A percentile compares a stretch with the other conserved stretches of the same genome.
phyloP scores from a whole-genome alignment of 441 rosid genomes.

The Gossypium schwendimanii region DNA sequence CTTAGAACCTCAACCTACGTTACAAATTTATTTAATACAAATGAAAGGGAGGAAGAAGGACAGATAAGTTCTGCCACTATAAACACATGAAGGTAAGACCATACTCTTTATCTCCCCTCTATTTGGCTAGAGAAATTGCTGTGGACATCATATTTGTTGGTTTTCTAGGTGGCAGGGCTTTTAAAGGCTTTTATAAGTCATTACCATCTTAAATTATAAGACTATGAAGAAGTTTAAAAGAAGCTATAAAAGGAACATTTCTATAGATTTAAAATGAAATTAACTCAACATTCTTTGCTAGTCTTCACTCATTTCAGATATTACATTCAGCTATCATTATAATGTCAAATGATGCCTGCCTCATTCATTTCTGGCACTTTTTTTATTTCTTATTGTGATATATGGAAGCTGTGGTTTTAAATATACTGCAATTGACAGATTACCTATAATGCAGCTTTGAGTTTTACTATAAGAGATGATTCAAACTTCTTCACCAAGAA shows the following conservation, averaged over 20 bases:
- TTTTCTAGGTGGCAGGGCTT: neutral
- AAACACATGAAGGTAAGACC: neutral
- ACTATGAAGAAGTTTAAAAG: neutral
- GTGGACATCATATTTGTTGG: neutral
- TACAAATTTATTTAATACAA: neutral
- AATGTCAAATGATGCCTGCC: neutral
- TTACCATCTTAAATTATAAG: neutral
- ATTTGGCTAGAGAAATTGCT: neutral
- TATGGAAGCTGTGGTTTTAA: neutral
- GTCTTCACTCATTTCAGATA: neutral
- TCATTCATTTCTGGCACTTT: neutral
- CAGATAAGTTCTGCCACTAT: neutral
- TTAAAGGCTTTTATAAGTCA: neutral
- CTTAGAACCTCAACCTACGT: conserved; percentile 67
- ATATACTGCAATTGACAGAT: neutral
- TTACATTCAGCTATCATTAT: neutral
- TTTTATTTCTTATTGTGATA: neutral
- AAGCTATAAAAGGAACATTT: neutral
- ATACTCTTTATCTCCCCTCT: neutral
- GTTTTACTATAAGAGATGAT: too few species aligned
- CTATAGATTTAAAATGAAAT: neutral
- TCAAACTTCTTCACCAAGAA: too few species aligned
- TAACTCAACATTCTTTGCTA: neutral
- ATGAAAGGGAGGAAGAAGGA: neutral
- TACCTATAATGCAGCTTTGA: neutral